Conservation (phyloP, 2,329 filamentous ascomycete species). For the Leptographium lundbergii region DNA sequence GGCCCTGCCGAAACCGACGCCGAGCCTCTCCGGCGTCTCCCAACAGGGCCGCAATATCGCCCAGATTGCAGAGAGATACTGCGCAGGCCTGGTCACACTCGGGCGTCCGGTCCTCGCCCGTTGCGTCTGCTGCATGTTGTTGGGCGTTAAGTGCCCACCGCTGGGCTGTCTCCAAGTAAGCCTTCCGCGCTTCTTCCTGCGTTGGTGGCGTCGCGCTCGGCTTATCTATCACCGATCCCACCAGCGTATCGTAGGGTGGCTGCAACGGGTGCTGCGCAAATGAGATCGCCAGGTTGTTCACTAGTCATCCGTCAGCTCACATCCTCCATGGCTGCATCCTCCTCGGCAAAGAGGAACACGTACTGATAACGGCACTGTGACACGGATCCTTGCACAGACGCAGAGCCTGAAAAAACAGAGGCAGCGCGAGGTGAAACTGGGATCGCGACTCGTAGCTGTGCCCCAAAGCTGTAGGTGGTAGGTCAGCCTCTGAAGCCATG, state of each 20-base stretch:
- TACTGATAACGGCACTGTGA: constrained; percentile 69
- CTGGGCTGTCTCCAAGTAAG: constrained; percentile 55
- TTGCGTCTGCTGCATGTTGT: constrained; percentile 50
- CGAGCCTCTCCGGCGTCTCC: constrained; percentile 53
- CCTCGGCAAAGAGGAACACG: constrained; percentile 13
- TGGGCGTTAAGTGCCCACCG: constrained; percentile 73
- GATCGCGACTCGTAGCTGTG: constrained; percentile 62
- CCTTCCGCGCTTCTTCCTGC: constrained; percentile 35
- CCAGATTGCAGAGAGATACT: constrained; percentile 75
- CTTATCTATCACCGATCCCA: constrained; percentile 8
- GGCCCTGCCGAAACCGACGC: constrained; percentile 56
- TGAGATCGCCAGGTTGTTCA: constrained; percentile 70
- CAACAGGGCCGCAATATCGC: constrained; percentile 67
- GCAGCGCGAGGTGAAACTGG: constrained; percentile 69
- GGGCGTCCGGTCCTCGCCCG: constrained; percentile 51
- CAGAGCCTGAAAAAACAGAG: constrained; percentile 76
- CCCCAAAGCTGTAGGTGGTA: constrained; percentile 46
- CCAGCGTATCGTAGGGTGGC: constrained; percentile 20
- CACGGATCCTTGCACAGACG: constrained; percentile 54
- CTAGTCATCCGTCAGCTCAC: constrained; percentile 19
- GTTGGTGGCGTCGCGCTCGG: neutral
- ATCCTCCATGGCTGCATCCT: neutral
- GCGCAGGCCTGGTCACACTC: constrained; percentile 80
- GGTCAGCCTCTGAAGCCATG: constrained; percentile 15
- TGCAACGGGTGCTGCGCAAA: constrained; percentile 53